These are phyloP conservation scores for Mycena galopus DNA, from an alignment of 768 basidiomycete genomes.

Conservation along the genomic window DNA sequence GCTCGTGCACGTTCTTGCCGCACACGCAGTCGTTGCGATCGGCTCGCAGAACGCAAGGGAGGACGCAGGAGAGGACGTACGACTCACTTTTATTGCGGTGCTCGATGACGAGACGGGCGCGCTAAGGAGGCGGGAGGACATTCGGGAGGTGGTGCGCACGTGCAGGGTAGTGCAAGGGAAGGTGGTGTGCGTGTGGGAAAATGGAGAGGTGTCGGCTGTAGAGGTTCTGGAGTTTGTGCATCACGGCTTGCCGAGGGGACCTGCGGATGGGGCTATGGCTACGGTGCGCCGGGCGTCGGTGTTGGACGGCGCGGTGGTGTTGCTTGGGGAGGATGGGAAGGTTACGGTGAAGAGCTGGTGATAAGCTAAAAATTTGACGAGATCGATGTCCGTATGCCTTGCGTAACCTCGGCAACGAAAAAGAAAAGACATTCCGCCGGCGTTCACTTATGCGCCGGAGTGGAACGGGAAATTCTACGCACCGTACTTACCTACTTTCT, in stretches of 20 bases:
- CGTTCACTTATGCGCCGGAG: neutral
- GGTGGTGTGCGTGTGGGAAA: conserved; percentile 13
- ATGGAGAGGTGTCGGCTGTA: conserved; percentile 17
- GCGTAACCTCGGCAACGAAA: conserved; percentile 7
- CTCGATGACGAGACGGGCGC: conserved; percentile 19
- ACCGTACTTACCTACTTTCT: conserved; percentile 2
- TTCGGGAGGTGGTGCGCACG: conserved; percentile 5
- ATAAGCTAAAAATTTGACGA: conserved; percentile 5
- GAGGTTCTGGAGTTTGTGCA: conserved; percentile 10
- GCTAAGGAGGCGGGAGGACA: conserved; percentile 10
- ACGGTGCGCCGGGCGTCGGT: conserved; percentile 5
- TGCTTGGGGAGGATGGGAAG: conserved; percentile 1
- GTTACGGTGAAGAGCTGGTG: conserved; percentile 17
- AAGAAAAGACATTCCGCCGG: conserved; percentile 5
- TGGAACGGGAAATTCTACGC: neutral
- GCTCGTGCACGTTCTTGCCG: conserved; percentile 4
- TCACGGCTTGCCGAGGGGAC: neutral
- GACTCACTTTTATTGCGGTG: conserved; percentile 15
- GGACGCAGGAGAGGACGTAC: conserved; percentile 10
- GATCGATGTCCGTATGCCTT: conserved; percentile 8
- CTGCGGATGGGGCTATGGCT: neutral
- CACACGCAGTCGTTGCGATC: conserved; percentile 17
- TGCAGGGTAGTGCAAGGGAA: conserved; percentile 14
- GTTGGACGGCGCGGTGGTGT: conserved; percentile 11
- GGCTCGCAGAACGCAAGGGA: conserved; percentile 23